phyloP scores from a whole-genome alignment of 495 filamentous ascomycete genomes.

The Aspergillus egyptiacus region DNA sequence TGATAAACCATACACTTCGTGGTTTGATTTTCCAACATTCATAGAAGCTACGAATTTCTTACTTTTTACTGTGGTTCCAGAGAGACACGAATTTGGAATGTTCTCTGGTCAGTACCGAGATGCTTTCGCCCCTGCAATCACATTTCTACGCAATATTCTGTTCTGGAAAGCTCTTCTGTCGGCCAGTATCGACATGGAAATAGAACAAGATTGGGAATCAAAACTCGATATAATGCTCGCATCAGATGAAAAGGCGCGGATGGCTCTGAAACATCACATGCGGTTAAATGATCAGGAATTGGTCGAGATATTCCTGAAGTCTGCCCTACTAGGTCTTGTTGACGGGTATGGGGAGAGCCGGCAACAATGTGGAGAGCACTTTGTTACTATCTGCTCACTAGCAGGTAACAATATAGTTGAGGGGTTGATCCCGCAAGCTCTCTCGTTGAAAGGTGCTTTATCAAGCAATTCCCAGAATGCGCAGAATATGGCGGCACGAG shows the following conservation, averaged over 20 bases:
- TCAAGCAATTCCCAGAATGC: conserved; percentile 62
- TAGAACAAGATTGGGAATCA: conserved; percentile 81
- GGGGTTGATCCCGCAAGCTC: conserved; percentile 40
- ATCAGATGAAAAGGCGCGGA: conserved; percentile 55
- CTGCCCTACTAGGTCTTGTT: conserved; percentile 55
- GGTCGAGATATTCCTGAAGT: conserved; percentile 41
- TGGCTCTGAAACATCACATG: conserved; percentile 51
- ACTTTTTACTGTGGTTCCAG: conserved; percentile 23
- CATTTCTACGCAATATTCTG: conserved; percentile 68
- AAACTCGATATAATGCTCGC: conserved; percentile 65
- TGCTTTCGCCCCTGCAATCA: conserved; percentile 55
- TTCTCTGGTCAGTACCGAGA: conserved; percentile 29
- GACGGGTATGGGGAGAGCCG: conserved; percentile 40
- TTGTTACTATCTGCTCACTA: conserved; percentile 64
- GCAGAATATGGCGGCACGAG: conserved; percentile 56
- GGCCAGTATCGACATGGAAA: conserved; percentile 41
- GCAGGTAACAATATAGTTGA: conserved; percentile 48
- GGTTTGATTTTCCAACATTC: conserved; percentile 44
- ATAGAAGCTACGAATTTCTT: conserved; percentile 31
- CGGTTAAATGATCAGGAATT: conserved; percentile 23
- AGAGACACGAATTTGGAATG: conserved; percentile 20
- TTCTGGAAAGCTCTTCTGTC: conserved; percentile 62
- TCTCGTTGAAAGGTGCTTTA: conserved; percentile 51
- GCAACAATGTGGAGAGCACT: conserved; percentile 51
- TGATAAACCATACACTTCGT: conserved; percentile 21